These are phyloP conservation scores for Leptomonas seymouri DNA, from an alignment of 208 protist species.

Conservation along the genomic window DNA sequence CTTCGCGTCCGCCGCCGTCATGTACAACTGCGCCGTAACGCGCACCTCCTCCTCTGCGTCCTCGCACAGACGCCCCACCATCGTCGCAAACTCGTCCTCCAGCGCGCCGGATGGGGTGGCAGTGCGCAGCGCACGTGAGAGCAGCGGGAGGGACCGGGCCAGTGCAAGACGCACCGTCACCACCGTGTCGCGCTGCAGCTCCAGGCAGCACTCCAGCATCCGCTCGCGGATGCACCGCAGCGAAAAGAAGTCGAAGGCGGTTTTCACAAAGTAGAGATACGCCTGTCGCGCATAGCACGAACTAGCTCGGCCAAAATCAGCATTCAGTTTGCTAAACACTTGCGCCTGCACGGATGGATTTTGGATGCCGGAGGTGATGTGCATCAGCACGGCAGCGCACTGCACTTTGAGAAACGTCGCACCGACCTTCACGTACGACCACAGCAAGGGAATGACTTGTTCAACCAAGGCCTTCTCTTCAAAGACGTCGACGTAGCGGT, in stretches of 20 bases:
- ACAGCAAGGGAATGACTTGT: slow-evolving; percentile 67
- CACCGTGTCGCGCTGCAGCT: slow-evolving; percentile 84
- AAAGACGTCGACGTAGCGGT: slow-evolving; percentile 58
- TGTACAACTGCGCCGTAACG: slow-evolving; percentile 41
- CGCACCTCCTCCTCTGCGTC: slow-evolving; percentile 75
- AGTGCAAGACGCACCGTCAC: slow-evolving; percentile 68
- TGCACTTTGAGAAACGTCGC: slow-evolving; percentile 60
- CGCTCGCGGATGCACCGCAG: slow-evolving; percentile 83
- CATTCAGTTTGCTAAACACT: slow-evolving; percentile 83
- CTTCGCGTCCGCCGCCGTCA: slow-evolving; percentile 33
- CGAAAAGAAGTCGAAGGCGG: slow-evolving; percentile 69
- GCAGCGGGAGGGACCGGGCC: slow-evolving; percentile 45
- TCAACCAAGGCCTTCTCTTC: slow-evolving; percentile 57
- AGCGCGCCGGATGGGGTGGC: slow-evolving; percentile 35
- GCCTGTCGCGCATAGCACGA: slow-evolving; percentile 74
- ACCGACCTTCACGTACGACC: slow-evolving; percentile 63
- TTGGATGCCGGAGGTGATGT: slow-evolving; percentile 42
- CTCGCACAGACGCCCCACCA: slow-evolving; percentile 75
- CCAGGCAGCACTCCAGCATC: slow-evolving; percentile 75
- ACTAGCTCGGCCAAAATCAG: slow-evolving; percentile 75
- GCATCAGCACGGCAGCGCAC: slow-evolving; percentile 65
- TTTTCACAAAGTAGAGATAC: slow-evolving; percentile 68
- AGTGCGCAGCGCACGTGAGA: slow-evolving; percentile 53
- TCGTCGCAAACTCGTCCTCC: slow-evolving; percentile 76
- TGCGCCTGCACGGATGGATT: slow-evolving; percentile 64